These are phyloP conservation scores for Juglanconis oblonga DNA, from an alignment of 2,329 filamentous ascomycete genomes.

Conservation along the genomic window DNA sequence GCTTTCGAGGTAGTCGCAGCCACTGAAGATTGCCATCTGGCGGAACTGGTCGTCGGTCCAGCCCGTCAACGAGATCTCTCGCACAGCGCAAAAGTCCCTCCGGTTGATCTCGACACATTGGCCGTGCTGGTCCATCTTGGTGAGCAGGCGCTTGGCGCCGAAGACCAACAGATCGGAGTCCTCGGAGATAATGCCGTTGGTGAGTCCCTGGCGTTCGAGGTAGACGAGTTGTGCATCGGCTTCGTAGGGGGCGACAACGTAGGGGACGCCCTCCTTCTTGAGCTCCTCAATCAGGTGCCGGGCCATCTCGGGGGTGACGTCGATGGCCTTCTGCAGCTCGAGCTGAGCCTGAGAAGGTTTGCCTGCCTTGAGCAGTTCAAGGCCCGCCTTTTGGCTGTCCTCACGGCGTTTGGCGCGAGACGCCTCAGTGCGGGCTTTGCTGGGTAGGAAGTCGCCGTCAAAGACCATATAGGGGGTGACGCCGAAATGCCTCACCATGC, in stretches of 20 bases:
- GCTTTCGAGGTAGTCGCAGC: slow-evolving; percentile 90
- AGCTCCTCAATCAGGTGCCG: slow-evolving; percentile 86
- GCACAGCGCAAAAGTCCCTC: slow-evolving; percentile 81
- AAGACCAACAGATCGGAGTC: slow-evolving; percentile 97
- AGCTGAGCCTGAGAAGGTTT: slow-evolving; percentile 75
- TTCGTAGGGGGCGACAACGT: slow-evolving; percentile 94
- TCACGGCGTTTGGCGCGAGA: slow-evolving; percentile 73
- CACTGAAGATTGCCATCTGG: slow-evolving; percentile 92
- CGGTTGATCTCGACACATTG: slow-evolving; percentile 91
- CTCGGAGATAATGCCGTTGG: slow-evolving; percentile 88
- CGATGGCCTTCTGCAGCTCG: slow-evolving; percentile 91
- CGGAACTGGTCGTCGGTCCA: slow-evolving; percentile 93
- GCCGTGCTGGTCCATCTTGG: slow-evolving; percentile 91
- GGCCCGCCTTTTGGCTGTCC: slow-evolving; percentile 70
- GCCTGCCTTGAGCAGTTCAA: slow-evolving; percentile 78
- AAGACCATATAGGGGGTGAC: slow-evolving; percentile 95
- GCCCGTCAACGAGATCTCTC: slow-evolving; percentile 82
- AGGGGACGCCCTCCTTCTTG: slow-evolving; percentile 75
- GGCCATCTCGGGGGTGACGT: slow-evolving; percentile 96
- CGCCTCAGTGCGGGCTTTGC: slow-evolving; percentile 84
- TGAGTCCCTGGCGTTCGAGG: slow-evolving; percentile 78
- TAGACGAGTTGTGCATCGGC: slow-evolving; percentile 97
- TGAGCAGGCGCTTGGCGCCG: slow-evolving; percentile 83
- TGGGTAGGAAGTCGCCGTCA: slow-evolving; percentile 91
- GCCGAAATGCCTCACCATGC: slow-evolving; percentile 91